Evolutionary conservation across 352 stramenopile genomes (phyloP).

Genomic region (Phytopythium boreale): DNA sequence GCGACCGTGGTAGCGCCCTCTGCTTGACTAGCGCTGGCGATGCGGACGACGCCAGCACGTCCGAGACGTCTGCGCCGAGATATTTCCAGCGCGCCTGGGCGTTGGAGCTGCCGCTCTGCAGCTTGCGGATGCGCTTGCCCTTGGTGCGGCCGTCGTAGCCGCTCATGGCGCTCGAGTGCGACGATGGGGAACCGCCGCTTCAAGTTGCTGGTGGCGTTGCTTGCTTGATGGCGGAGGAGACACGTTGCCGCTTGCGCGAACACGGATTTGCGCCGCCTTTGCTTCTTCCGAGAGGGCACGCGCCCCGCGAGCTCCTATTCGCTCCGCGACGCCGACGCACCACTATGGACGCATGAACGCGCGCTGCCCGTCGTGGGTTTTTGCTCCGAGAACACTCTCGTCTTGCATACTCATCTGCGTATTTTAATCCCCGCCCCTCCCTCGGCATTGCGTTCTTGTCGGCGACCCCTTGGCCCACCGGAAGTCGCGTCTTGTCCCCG

Average conservation of each 20-base stretch:
- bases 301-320: not conserved
- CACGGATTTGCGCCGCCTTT: not conserved
- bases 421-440: not conserved
- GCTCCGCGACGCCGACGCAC: not conserved
- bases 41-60: slow-evolving; percentile 28
- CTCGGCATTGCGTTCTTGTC: slow-evolving; percentile 3
- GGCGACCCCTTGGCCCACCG: not conserved
- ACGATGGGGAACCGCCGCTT: not conserved
- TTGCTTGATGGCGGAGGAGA: not conserved
- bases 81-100: slow-evolving; percentile 48
- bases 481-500: too few species aligned
- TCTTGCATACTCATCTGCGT: slow-evolving; percentile 2
- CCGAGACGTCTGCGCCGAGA: slow-evolving; percentile 40
- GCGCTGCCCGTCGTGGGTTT: not conserved
- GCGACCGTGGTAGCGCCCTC: not conserved
- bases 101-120: slow-evolving; percentile 46
- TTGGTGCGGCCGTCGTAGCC: slow-evolving; percentile 32
- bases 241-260: not conserved
- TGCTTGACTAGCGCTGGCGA: slow-evolving; percentile 13
- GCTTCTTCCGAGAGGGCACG: not conserved
- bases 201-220: not conserved
- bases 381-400: not conserved
- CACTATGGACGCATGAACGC: not conserved
- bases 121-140: slow-evolving; percentile 59
- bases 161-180: slow-evolving; percentile 11